Evolutionary conservation across 176 grass and related monocot genomes (phyloP).

Genomic region (Chrysopogon serrulatus): DNA sequence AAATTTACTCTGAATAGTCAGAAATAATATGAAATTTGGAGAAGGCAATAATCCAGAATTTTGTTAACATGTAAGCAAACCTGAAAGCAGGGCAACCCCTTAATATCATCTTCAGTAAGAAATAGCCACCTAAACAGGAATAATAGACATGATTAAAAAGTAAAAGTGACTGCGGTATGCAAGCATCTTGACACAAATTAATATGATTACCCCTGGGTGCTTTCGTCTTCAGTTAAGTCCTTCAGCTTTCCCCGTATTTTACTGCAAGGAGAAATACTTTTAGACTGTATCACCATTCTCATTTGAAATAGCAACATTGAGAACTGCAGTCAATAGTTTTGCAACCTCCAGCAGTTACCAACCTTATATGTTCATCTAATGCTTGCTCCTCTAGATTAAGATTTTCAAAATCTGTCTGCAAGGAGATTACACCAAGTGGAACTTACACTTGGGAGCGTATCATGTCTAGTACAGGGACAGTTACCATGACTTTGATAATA

Average conservation of each 20-base stretch:
- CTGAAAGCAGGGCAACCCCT: slow-evolving; percentile 89
- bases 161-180: background rate
- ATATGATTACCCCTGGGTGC: slow-evolving; percentile 58
- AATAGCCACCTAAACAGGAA: slow-evolving; percentile 75
- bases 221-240: slow-evolving; percentile 75
- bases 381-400: slow-evolving; percentile 62
- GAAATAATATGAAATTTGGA: background rate
- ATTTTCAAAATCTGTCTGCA: slow-evolving; percentile 68
- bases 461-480: slow-evolving; percentile 7
- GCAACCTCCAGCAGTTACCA: slow-evolving; percentile 23
- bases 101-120: slow-evolving; percentile 95
- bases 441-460: slow-evolving; percentile 8
- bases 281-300: slow-evolving; percentile 19
- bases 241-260: slow-evolving; percentile 67
- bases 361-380: slow-evolving; percentile 80
- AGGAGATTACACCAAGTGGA: slow-evolving; percentile 17
- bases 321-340: slow-evolving; percentile 17
- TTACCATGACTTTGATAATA: background rate
- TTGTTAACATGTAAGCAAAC: slow-evolving; percentile 28
- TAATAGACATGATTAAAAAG: slow-evolving; percentile 12
- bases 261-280: slow-evolving; percentile 45
- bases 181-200: slow-evolving; percentile 13
- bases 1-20: background rate
- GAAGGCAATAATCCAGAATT: background rate
- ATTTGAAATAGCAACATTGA: slow-evolving; percentile 15